phyloP scores from a whole-genome alignment of 768 basidiomycete species.

The Clathrus columnatus region DNA sequence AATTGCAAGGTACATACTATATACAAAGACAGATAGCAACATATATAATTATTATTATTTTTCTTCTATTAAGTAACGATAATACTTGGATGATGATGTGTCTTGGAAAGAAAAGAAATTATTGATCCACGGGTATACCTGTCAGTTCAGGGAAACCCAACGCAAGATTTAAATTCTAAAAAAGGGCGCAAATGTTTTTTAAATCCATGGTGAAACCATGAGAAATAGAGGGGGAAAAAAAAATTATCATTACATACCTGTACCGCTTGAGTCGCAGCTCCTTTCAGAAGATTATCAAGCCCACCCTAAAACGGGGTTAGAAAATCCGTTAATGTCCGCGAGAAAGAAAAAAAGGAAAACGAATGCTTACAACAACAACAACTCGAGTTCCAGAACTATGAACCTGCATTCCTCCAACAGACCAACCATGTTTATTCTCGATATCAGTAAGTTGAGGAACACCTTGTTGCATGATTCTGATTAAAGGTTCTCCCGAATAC shows the following conservation, averaged over 20 bases:
- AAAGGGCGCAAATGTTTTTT: background rate
- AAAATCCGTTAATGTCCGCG: background rate
- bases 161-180: conserved; percentile 81
- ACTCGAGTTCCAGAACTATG: conserved; percentile 83
- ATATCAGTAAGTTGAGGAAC: conserved; percentile 71
- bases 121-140: conserved; percentile 50
- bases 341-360: background rate
- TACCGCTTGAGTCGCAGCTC: conserved; percentile 97
- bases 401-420: conserved; percentile 88
- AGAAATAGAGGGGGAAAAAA: background rate
- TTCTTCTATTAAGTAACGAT: no score
- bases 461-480: conserved; percentile 49
- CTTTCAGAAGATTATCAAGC: conserved; percentile 93
- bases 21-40: no score
- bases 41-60: no score
- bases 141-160: conserved; percentile 80
- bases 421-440: conserved; percentile 80
- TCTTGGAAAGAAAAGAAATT: no score
- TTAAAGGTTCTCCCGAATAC: conserved; percentile 68
- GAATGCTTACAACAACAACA: conserved; percentile 74
- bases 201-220: conserved; percentile 3
- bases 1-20: no score
- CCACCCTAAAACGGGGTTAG: conserved; percentile 51
- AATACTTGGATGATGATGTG: no score
- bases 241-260: conserved; percentile 54